A percentile compares a stretch with the other conserved stretches of the same genome.
phyloP scores from a whole-genome alignment of 345 rosid species.

The Populus simonii region DNA sequence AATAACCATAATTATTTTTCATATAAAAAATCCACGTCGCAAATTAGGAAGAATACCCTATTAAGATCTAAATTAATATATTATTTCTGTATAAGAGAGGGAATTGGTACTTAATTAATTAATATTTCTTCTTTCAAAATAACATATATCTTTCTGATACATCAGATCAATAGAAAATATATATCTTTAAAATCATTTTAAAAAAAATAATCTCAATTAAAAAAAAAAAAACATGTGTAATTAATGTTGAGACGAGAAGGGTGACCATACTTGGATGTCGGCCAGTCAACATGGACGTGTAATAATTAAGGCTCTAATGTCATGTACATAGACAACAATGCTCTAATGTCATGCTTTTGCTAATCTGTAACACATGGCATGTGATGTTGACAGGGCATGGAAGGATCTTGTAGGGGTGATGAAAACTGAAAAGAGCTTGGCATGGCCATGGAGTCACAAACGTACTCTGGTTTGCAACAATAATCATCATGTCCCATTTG shows the following conservation, averaged over 20 bases:
- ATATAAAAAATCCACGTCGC: too few species aligned
- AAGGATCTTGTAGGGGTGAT: not conserved
- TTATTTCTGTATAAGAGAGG: too few species aligned
- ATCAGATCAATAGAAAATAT: too few species aligned
- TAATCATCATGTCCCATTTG: not conserved
- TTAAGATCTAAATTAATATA: too few species aligned
- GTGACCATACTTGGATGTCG: conserved; percentile 15
- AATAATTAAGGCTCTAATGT: not conserved
- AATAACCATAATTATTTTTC: too few species aligned
- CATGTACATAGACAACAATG: not conserved
- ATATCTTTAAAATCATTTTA: too few species aligned
- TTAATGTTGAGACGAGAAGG: not conserved
- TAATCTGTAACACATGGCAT: not conserved
- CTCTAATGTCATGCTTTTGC: not conserved
- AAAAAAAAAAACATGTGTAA: not conserved
- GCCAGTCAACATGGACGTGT: not conserved
- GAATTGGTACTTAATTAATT: too few species aligned
- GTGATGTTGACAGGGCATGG: not conserved
- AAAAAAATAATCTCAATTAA: too few species aligned
- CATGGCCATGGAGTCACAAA: not conserved
- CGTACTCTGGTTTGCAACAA: not conserved
- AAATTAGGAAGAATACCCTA: too few species aligned
- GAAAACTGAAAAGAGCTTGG: not conserved
- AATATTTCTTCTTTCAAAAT: too few species aligned
- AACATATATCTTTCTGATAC: too few species aligned